A percentile compares a stretch with the other conserved stretches of the same genome.
phyloP scores from a whole-genome alignment of 2,329 filamentous ascomycete genomes.

The Zymoseptoria passerinii region DNA sequence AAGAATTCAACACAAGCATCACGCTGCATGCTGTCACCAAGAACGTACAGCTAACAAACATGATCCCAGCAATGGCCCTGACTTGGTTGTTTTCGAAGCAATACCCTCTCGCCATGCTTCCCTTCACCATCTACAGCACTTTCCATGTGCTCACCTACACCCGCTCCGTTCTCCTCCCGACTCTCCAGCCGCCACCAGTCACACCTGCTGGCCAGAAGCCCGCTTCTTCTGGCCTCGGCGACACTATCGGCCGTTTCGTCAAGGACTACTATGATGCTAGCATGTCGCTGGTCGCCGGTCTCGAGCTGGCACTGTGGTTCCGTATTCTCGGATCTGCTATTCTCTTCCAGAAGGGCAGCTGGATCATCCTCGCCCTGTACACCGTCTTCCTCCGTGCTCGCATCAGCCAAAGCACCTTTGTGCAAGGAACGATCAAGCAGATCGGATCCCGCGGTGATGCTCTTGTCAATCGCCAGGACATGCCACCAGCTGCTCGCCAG shows the following conservation, averaged over 20 bases:
- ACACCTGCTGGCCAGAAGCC: slow-evolving; percentile 48
- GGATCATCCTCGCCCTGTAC: slow-evolving; percentile 80
- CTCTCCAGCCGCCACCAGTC: slow-evolving; percentile 59
- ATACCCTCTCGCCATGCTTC: slow-evolving; percentile 80
- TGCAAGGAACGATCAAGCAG: slow-evolving; percentile 71
- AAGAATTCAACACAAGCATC: slow-evolving; percentile 34
- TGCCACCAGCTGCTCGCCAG: slow-evolving; percentile 68
- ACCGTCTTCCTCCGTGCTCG: slow-evolving; percentile 86
- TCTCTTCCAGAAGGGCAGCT: slow-evolving; percentile 82
- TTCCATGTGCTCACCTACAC: slow-evolving; percentile 98
- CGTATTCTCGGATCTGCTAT: slow-evolving; percentile 73
- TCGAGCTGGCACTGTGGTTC: slow-evolving; percentile 82
- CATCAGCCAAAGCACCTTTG: slow-evolving; percentile 81
- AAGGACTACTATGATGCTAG: slow-evolving; percentile 96
- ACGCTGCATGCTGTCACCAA: not conserved
- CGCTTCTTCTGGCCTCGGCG: slow-evolving; percentile 58
- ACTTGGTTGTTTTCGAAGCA: slow-evolving; percentile 91
- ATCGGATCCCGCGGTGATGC: slow-evolving; percentile 70
- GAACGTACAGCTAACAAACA: slow-evolving; percentile 2
- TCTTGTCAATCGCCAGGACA: slow-evolving; percentile 75
- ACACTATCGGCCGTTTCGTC: slow-evolving; percentile 84
- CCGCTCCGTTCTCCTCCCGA: slow-evolving; percentile 85
- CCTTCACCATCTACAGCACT: slow-evolving; percentile 92
- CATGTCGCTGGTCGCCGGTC: slow-evolving; percentile 83
- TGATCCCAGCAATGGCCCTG: slow-evolving; percentile 68